A percentile compares a stretch with the other conserved stretches of the same genome.
These are phyloP conservation scores for Tulasnella calospora DNA, from an alignment of 768 basidiomycete species.

Conservation along the genomic window DNA sequence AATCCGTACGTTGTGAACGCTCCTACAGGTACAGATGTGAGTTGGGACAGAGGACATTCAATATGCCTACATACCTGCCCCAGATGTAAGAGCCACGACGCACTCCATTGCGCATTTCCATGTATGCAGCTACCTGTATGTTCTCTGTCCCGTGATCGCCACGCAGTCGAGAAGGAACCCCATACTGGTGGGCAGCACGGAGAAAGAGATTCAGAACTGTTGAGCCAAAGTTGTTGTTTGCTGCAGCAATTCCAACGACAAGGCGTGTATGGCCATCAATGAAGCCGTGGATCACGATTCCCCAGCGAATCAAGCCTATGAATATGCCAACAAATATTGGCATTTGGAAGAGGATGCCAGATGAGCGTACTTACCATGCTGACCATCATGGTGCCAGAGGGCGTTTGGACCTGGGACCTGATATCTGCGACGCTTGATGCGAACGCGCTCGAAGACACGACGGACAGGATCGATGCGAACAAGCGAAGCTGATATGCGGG, in stretches of 20 bases:
- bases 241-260: conserved; percentile 10
- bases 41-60: background rate
- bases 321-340: background rate
- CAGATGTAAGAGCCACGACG: conserved; percentile 31
- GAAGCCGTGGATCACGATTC: conserved; percentile 32
- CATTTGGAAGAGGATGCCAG: background rate
- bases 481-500: conserved; percentile 23
- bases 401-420: conserved; percentile 30
- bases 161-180: conserved; percentile 34
- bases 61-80: conserved; percentile 26
- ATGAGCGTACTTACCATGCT: conserved; percentile 31
- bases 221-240: conserved; percentile 21
- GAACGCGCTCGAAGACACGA: conserved; percentile 30
- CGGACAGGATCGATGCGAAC: conserved; percentile 28
- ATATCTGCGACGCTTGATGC: background rate
- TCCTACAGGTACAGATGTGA: conserved; percentile 17
- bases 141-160: conserved; percentile 32
- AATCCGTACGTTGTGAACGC: conserved; percentile 31
- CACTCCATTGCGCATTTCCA: conserved; percentile 28
- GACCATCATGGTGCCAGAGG: conserved; percentile 35
- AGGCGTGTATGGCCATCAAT: conserved; percentile 33
- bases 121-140: conserved; percentile 28
- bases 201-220: conserved; percentile 40
- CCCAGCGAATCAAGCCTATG: conserved; percentile 30
- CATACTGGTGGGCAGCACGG: conserved; percentile 31